Evolutionary conservation across 495 filamentous ascomycete species (phyloP).

Genomic region (Neurospora tetrasperma): DNA sequence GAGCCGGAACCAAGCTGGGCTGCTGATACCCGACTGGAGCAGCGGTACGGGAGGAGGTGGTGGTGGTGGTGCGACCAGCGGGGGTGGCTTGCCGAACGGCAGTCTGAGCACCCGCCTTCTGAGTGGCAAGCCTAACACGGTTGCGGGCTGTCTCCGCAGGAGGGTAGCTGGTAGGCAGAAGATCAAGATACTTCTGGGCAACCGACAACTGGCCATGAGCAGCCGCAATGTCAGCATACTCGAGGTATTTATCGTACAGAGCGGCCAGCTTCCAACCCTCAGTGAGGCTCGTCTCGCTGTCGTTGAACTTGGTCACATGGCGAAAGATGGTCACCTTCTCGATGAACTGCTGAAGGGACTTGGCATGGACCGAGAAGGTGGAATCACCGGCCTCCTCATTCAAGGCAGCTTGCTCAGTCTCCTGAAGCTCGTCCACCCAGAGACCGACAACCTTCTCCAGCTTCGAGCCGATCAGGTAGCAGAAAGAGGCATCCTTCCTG

Average conservation of each 20-base stretch:
- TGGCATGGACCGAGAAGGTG: slow-evolving; percentile 84
- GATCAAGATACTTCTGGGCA: slow-evolving; percentile 83
- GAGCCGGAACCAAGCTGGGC: slow-evolving; percentile 19
- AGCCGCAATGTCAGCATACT: slow-evolving; percentile 93
- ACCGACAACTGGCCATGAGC: slow-evolving; percentile 77
- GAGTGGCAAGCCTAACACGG: slow-evolving; percentile 76
- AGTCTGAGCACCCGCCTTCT: slow-evolving; percentile 43
- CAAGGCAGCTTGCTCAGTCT: slow-evolving; percentile 65
- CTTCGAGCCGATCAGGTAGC: slow-evolving; percentile 89
- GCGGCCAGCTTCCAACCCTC: slow-evolving; percentile 81
- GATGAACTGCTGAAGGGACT: slow-evolving; percentile 81
- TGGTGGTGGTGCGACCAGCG: slow-evolving; percentile 5
- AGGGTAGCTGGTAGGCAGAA: slow-evolving; percentile 76
- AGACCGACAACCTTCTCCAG: slow-evolving; percentile 92
- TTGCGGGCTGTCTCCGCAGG: slow-evolving; percentile 81
- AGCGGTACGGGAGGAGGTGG: slow-evolving; percentile 22
- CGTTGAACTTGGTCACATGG: slow-evolving; percentile 81
- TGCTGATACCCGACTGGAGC: slow-evolving; percentile 31
- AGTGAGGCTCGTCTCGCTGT: slow-evolving; percentile 56
- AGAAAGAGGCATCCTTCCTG: slow-evolving; percentile 87
- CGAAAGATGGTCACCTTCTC: slow-evolving; percentile 98
- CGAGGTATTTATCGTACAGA: slow-evolving; percentile 89
- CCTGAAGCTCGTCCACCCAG: slow-evolving; percentile 82
- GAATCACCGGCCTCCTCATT: slow-evolving; percentile 58
- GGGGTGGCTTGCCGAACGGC: slow-evolving; percentile 20